Conservation (phyloP, 1,284 basidiomycete species). For the Irpex sp. region DNA sequence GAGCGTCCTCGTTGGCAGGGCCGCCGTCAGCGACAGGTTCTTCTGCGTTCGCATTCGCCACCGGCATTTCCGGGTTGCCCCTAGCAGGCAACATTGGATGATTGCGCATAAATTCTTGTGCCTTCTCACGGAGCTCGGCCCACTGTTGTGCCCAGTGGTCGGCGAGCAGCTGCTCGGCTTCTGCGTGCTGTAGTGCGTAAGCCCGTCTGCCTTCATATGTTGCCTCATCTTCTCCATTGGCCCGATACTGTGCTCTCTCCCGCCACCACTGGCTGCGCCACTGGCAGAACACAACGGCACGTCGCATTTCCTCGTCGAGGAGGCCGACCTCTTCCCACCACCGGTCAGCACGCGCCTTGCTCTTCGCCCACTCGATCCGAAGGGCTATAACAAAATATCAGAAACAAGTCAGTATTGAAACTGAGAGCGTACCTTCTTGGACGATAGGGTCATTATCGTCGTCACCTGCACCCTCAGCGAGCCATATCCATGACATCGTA, state of each 20-base stretch:
- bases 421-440: neutral
- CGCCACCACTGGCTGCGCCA: neutral
- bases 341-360: neutral
- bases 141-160: neutral
- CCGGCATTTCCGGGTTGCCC: too few relatives aligned
- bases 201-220: neutral
- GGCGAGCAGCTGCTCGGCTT: neutral
- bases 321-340: neutral
- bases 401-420: neutral
- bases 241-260: neutral
- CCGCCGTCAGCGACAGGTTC: neutral
- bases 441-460: neutral
- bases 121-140: neutral
- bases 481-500: neutral
- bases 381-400: neutral
- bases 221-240: neutral
- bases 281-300: neutral
- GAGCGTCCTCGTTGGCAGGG: neutral
- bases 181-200: neutral
- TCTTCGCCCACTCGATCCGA: neutral
- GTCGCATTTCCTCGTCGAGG: neutral
- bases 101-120: neutral
- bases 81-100: neutral
- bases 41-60: neutral
- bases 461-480: neutral